Base-by-base conservation (phyloP, 1,139 yeast species). In the Blastobotrys arbuscula region DNA sequence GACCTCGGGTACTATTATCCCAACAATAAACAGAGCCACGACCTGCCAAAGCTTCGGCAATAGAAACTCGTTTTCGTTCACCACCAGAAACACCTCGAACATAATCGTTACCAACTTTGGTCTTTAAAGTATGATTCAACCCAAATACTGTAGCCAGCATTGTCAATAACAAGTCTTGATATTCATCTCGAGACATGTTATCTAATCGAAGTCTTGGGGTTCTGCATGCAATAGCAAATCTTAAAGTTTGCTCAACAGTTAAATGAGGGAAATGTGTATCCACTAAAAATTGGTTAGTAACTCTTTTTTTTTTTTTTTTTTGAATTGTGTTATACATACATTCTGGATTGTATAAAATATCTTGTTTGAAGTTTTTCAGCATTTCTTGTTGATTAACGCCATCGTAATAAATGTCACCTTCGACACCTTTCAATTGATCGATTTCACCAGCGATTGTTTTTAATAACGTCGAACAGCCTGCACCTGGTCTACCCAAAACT, bases 1-100 rank as follows among this genome's bases (percentile, higher is more conserved):
- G 71, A 62, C 88, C 88, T 66, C 87, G 73, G n/a, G 88, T 82
- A n/a, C 87, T 82, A 59, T 82, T 82, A 70, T 82, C 89, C 84
- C 85, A 82, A 61, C 82, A 77, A 58, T 79, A 79, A 43, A 82
- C 66, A 16, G 78, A 69, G 20, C 79, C 83, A 46, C 77, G 69
- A 63, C 78, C 73, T 18, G 82, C 79, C 58, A 78, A 68, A 7
- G 83, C 83, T 49, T 81, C 86, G 26, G 80, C 82, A 53, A 79
- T 71, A 2, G 82, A 77, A 21, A 79, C 83, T 64, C 84, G 74
- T 66, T 79, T 79, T 55, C 83, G 68, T 63, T 79, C 82, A 66
- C 84, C 84, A 58, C 84, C 84, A 48, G 83, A 78, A 26, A 79
- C 81, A 65, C 84, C 84, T 58, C 82, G 73, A 26, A 79, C 77